Evolutionary conservation across 2,329 filamentous ascomycete genomes (phyloP).

Genomic region (Lomentospora prolificans): DNA sequence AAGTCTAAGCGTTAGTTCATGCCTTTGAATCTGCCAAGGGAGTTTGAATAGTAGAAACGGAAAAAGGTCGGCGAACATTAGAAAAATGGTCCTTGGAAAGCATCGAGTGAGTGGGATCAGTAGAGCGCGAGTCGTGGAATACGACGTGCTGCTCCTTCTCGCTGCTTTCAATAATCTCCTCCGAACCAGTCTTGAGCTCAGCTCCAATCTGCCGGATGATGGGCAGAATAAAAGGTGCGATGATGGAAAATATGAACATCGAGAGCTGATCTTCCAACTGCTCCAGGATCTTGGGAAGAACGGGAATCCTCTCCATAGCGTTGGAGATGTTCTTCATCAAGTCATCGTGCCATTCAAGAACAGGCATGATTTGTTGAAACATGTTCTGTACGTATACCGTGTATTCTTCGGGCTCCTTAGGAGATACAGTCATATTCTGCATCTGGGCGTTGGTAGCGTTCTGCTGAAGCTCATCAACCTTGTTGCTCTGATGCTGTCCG

Average conservation of each 20-base stretch:
- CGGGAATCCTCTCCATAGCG: slow-evolving; percentile 74
- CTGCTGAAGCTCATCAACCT: slow-evolving; percentile 69
- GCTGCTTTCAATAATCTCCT: slow-evolving; percentile 79
- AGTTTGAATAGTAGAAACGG: not conserved
- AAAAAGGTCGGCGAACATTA: slow-evolving; percentile 44
- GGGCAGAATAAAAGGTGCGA: slow-evolving; percentile 80
- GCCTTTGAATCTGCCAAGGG: not conserved
- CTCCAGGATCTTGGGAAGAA: slow-evolving; percentile 76
- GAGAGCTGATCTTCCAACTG: slow-evolving; percentile 81
- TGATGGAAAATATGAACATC: slow-evolving; percentile 81
- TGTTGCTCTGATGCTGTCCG: slow-evolving; percentile 60
- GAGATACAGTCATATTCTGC: slow-evolving; percentile 63
- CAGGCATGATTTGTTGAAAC: slow-evolving; percentile 74
- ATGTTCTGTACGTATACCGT: slow-evolving; percentile 65
- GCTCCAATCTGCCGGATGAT: slow-evolving; percentile 79
- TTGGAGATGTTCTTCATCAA: slow-evolving; percentile 69
- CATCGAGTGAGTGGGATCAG: slow-evolving; percentile 90
- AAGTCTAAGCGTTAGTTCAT: not conserved
- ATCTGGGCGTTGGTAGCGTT: slow-evolving; percentile 69
- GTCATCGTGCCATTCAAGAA: slow-evolving; percentile 84
- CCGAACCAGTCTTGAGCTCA: slow-evolving; percentile 77
- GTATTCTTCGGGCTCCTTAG: slow-evolving; percentile 74
- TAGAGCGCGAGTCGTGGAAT: slow-evolving; percentile 66
- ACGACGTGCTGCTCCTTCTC: slow-evolving; percentile 77
- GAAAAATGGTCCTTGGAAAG: slow-evolving; percentile 92